phyloP scores from a whole-genome alignment of 768 basidiomycete species.

The Pholiota microspora region DNA sequence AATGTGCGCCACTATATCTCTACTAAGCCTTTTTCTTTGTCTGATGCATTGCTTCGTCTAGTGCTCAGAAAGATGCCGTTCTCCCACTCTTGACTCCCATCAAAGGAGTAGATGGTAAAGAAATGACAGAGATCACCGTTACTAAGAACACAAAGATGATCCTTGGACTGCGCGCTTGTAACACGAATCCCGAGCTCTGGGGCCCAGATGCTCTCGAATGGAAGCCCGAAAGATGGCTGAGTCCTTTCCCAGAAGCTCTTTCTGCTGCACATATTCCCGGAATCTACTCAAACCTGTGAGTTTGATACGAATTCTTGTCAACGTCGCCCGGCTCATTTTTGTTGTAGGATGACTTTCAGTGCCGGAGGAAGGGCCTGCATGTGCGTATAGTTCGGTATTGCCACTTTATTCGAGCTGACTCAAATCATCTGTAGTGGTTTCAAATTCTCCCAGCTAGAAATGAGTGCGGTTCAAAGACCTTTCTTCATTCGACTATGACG shows the following conservation, averaged over 20 bases:
- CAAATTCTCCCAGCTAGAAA: conserved; percentile 1
- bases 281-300: conserved; percentile 7
- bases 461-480: conserved; percentile 1
- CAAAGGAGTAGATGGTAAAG: conserved; percentile 31
- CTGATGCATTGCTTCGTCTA: conserved; percentile 11
- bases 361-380: conserved; percentile 6
- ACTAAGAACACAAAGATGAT: conserved; percentile 37
- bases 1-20: conserved; percentile 9
- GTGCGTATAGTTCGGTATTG: not conserved
- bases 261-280: conserved; percentile 6
- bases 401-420: not conserved
- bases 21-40: not conserved
- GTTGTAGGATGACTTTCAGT: conserved; percentile 1
- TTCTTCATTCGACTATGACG: not conserved
- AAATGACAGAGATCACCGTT: conserved; percentile 34
- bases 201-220: conserved; percentile 43
- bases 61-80: conserved; percentile 32
- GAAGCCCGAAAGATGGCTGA: conserved; percentile 49
- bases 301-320: not conserved
- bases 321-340: not conserved
- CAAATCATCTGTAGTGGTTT: not conserved
- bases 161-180: conserved; percentile 35
- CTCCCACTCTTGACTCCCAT: conserved; percentile 42
- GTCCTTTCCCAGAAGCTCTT: conserved; percentile 26
- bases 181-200: conserved; percentile 41